These are phyloP conservation scores for Cladosporium colombiae DNA, from an alignment of 2,329 filamentous ascomycete species.

Conservation along the genomic window DNA sequence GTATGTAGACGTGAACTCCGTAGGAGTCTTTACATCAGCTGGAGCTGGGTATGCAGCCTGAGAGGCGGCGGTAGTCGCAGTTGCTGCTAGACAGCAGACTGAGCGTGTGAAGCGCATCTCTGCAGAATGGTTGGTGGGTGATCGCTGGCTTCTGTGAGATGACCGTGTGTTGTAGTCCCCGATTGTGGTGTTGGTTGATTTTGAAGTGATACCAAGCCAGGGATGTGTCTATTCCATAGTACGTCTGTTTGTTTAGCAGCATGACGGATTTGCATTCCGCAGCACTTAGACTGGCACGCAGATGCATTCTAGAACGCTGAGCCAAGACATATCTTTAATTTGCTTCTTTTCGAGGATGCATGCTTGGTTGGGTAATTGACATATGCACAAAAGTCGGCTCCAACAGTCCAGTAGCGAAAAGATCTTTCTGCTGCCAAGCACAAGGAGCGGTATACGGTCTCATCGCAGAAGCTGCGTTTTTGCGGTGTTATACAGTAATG, in stretches of 20 bases:
- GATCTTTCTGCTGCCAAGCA: not conserved
- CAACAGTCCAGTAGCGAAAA: not conserved
- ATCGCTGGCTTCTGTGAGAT: not conserved
- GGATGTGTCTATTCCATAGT: not conserved
- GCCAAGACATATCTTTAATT: not conserved
- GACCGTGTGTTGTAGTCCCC: not conserved
- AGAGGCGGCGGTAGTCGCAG: not conserved
- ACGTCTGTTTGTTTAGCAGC: not conserved
- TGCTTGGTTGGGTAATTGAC: not conserved
- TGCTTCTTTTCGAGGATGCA: not conserved
- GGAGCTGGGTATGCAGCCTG: constrained; percentile 28
- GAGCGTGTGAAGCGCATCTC: not conserved
- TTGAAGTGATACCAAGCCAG: not conserved
- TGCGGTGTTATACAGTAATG: not conserved
- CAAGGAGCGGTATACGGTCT: not conserved
- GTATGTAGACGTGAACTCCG: constrained; percentile 52
- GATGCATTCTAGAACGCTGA: not conserved
- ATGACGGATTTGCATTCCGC: not conserved
- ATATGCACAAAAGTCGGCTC: not conserved
- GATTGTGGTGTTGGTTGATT: not conserved
- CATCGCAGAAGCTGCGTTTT: not conserved
- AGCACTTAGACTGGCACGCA: not conserved
- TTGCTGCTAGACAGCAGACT: not conserved
- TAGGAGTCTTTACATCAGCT: not conserved
- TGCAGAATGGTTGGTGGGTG: not conserved